These are phyloP conservation scores for Xylaria venustula DNA, from an alignment of 495 filamentous ascomycete genomes.

Conservation along the genomic window DNA sequence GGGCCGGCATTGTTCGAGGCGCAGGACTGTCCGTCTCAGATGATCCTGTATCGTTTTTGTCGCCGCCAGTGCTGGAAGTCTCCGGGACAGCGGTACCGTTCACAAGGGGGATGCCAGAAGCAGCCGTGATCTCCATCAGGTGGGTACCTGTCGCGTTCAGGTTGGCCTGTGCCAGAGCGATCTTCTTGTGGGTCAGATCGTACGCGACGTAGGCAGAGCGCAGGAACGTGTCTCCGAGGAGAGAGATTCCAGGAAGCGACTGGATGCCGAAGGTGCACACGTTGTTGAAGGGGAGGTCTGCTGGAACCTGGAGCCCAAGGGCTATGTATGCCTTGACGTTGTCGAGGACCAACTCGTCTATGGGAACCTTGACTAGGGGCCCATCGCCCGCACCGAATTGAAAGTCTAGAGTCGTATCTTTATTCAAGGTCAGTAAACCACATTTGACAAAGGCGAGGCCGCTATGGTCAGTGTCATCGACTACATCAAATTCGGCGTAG, in stretches of 20 bases:
- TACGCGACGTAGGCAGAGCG: slow-evolving; percentile 93
- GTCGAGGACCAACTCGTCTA: slow-evolving; percentile 75
- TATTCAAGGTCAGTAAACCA: slow-evolving; percentile 52
- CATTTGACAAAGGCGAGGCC: slow-evolving; percentile 49
- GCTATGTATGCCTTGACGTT: slow-evolving; percentile 30
- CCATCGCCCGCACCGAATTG: slow-evolving; percentile 48
- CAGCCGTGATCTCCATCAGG: slow-evolving; percentile 44
- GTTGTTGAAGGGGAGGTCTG: slow-evolving; percentile 27
- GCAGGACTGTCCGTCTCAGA: slow-evolving; percentile 13
- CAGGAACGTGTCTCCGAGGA: slow-evolving; percentile 85
- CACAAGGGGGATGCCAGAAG: slow-evolving; percentile 37
- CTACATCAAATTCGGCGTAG: slow-evolving; percentile 56
- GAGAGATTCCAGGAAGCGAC: slow-evolving; percentile 22
- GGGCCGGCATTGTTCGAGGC: slow-evolving; percentile 13
- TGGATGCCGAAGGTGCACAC: slow-evolving; percentile 47
- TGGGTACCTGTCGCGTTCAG: slow-evolving; percentile 65
- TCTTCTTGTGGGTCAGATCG: slow-evolving; percentile 79
- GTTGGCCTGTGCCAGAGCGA: slow-evolving; percentile 82
- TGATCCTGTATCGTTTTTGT: background rate
- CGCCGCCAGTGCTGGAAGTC: slow-evolving; percentile 6
- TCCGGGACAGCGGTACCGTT: slow-evolving; percentile 36
- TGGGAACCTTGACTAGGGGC: slow-evolving; percentile 63
- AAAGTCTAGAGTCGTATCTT: slow-evolving; percentile 61
- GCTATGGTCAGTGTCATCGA: slow-evolving; percentile 40
- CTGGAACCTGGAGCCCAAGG: slow-evolving; percentile 19